Evolutionary conservation across 805 yeast genomes (phyloP).

Genomic region (Metschnikowia vanudenii): DNA sequence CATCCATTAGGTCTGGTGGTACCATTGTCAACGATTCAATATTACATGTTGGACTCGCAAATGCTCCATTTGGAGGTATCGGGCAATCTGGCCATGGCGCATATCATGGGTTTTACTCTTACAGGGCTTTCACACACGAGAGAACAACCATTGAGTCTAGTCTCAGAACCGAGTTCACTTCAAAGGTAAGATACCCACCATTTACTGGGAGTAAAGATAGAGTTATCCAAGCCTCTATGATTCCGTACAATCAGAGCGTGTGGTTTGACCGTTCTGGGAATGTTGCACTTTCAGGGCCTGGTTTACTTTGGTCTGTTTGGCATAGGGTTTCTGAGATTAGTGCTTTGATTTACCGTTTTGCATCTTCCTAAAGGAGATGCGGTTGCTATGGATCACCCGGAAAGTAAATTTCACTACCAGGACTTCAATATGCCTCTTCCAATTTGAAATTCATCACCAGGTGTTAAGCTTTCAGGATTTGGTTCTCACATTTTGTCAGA

Average conservation of each 20-base stretch:
- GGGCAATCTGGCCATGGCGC: constrained; percentile 81
- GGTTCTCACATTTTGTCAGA: no score
- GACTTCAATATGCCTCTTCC: no score
- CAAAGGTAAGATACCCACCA: constrained; percentile 70
- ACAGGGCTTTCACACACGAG: constrained; percentile 67
- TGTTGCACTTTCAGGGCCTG: constrained; percentile 36
- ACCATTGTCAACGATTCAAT: constrained; percentile 67
- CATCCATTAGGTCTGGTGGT: constrained; percentile 68
- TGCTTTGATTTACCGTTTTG: constrained; percentile 24
- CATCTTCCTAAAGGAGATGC: neutral
- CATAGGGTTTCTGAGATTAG: constrained; percentile 32
- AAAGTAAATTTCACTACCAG: no score
- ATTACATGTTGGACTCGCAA: constrained; percentile 63
- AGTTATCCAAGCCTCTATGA: constrained; percentile 26
- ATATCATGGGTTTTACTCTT: constrained; percentile 74
- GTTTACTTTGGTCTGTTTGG: constrained; percentile 31
- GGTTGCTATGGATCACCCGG: neutral
- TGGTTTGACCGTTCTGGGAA: constrained; percentile 42
- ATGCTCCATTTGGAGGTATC: constrained; percentile 89
- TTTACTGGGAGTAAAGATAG: constrained; percentile 35
- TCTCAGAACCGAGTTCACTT: constrained; percentile 57
- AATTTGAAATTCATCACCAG: no score
- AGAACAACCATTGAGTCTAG: constrained; percentile 67
- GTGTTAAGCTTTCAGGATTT: no score
- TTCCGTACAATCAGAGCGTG: constrained; percentile 31